A percentile compares a stretch with the other conserved stretches of the same genome.
These are phyloP conservation scores for Acidomyces sp. DNA, from an alignment of 495 filamentous ascomycete genomes.

Conservation along the genomic window DNA sequence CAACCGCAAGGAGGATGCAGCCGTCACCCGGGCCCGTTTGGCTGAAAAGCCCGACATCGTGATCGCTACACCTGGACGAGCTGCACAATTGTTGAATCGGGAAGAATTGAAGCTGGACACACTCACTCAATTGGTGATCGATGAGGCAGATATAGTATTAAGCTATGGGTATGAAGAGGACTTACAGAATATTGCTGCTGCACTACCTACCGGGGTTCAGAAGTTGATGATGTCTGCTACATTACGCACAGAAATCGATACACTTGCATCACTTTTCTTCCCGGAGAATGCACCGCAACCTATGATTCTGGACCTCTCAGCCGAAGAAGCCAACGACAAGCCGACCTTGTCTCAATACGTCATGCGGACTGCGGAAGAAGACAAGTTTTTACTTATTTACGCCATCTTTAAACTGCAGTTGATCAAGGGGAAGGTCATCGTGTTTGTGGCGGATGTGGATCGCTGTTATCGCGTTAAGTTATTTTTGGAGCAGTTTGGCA, in stretches of 20 bases:
- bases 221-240: conserved; percentile 90
- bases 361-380: conserved; percentile 84
- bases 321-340: conserved; percentile 48
- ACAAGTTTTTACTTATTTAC: conserved; percentile 89
- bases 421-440: conserved; percentile 85
- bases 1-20: conserved; percentile 75
- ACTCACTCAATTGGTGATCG: conserved; percentile 72
- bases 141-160: conserved; percentile 90
- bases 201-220: conserved; percentile 73
- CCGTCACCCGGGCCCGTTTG: conserved; percentile 69
- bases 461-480: conserved; percentile 88
- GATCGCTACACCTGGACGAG: conserved; percentile 73
- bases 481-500: conserved; percentile 92
- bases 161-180: conserved; percentile 92
- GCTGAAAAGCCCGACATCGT: conserved; percentile 82
- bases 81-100: conserved; percentile 54
- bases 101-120: conserved; percentile 54
- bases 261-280: conserved; percentile 75
- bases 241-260: conserved; percentile 71
- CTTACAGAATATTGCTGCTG: conserved; percentile 58
- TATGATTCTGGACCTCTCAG: conserved; percentile 61
- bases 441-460: conserved; percentile 90
- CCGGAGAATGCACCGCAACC: conserved; percentile 43
- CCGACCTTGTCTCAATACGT: conserved; percentile 72
- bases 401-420: conserved; percentile 90